A percentile compares a stretch with the other conserved stretches of the same genome.
These are phyloP conservation scores for Penicillium sp. DNA, from an alignment of 2,329 filamentous ascomycete genomes.

Conservation along the genomic window DNA sequence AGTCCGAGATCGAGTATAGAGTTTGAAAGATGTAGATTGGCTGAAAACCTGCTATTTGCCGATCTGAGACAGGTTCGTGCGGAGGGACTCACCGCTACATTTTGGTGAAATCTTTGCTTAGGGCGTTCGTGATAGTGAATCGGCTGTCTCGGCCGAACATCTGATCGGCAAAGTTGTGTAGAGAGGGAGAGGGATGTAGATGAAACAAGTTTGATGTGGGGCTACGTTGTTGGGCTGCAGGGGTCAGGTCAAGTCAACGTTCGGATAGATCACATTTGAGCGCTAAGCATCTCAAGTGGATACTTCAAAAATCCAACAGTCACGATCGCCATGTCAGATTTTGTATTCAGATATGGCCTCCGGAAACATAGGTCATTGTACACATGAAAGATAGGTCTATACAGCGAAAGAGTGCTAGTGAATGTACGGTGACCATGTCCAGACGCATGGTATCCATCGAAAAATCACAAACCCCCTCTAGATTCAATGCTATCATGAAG, in stretches of 20 bases:
- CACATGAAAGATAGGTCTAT: conserved; percentile 17
- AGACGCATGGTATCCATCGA: conserved; percentile 5
- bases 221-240: neutral
- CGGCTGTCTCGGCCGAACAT: neutral
- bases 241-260: no score
- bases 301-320: neutral
- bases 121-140: neutral
- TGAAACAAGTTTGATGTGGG: neutral
- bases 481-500: conserved; percentile 34
- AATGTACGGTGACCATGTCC: conserved; percentile 6
- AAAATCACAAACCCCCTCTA: conserved; percentile 24
- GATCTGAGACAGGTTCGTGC: conserved; percentile 5
- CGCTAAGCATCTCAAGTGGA: neutral
- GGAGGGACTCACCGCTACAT: conserved; percentile 12
- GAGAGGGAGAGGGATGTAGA: neutral
- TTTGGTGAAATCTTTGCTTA: conserved; percentile 3
- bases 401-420: conserved; percentile 3
- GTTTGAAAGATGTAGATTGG: neutral
- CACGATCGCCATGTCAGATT: conserved; percentile 5
- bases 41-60: conserved; percentile 7
- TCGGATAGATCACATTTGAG: neutral
- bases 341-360: conserved; percentile 11
- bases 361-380: neutral
- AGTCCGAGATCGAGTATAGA: conserved; percentile 4
- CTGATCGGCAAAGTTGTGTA: neutral